These are phyloP conservation scores for Epichloe brachyelytri DNA, from an alignment of 2,329 filamentous ascomycete species.

Conservation along the genomic window DNA sequence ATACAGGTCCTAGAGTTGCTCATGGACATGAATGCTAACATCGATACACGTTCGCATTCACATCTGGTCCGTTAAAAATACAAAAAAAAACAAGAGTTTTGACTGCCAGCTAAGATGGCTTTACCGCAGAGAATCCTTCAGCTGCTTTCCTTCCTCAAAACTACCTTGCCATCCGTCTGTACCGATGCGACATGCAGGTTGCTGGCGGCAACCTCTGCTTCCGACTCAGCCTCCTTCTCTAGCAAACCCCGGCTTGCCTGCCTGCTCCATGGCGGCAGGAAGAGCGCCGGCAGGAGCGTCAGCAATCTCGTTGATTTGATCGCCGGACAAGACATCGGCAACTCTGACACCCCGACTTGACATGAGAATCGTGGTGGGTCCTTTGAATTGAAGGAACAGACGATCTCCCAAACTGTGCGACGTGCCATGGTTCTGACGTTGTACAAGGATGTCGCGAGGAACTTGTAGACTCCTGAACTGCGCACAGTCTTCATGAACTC, in stretches of 20 bases:
- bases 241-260: slow-evolving; percentile 21
- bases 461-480: slow-evolving; percentile 59
- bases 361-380: slow-evolving; percentile 73
- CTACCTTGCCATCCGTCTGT: slow-evolving; percentile 50
- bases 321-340: slow-evolving; percentile 61
- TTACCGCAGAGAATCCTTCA: slow-evolving; percentile 42
- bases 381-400: slow-evolving; percentile 80
- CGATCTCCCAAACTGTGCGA: slow-evolving; percentile 82
- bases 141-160: slow-evolving; percentile 45
- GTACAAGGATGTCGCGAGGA: slow-evolving; percentile 50
- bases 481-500: slow-evolving; percentile 64
- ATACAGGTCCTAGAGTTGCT: no score
- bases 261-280: slow-evolving; percentile 41
- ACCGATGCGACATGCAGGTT: slow-evolving; percentile 44
- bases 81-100: neutral
- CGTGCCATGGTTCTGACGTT: slow-evolving; percentile 62
- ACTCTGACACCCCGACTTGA: slow-evolving; percentile 75
- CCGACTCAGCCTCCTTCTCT: slow-evolving; percentile 11
- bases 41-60: neutral
- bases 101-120: neutral
- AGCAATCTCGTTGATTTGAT: slow-evolving; percentile 83
- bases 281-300: slow-evolving; percentile 63
- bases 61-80: neutral
- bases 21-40: neutral
- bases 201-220: slow-evolving; percentile 24